Base-by-base conservation (phyloP, 2,329 filamentous ascomycete species). In the Didymosphaeria variabile region DNA sequence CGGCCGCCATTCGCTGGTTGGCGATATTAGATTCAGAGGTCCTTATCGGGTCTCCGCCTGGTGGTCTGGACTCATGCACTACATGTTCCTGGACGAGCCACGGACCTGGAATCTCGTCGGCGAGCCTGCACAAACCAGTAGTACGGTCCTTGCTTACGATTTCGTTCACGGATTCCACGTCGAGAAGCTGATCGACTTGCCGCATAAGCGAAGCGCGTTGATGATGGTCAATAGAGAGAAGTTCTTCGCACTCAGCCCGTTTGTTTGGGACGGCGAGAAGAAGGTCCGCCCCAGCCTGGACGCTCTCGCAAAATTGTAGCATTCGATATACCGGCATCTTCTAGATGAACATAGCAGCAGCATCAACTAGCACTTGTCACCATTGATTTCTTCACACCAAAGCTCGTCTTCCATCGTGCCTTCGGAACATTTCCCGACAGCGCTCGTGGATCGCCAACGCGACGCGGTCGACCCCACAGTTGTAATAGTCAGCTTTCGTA, bases 41-140 rank as follows among this genome's bases (percentile, higher is more conserved):
- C 79, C 84, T 2, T 81, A 85, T 62, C 82, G 86, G 1, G 86
- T 87, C 23, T 85, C 83, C 50, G 85, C 84, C 4, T 87, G 86
- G 86, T 87, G 84, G 76, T 84, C 83, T 12, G 83, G 82, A 63
- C 79, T 83, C 58, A 87, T 87, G 66, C 86, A 88, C 67, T 88
- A 86, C 73, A 82, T 84, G 68, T 87, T 87, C 75, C 78, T 88
- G 7, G 86, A 87, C 63, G 85, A 87, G 60, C 83, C 84, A 26
- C 82, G 86, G 6, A 87, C 85, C 0, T 80, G 75, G 64, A 81
- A 81, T 58, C 79, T 85, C 6, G 85, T 87, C 1, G 89, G 89
- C 62, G 91, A 94, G 80, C 91, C 91, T 36, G 90, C 90, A 74
- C 87, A 86, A 60, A 90, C 88, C 5, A 91, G 90, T 69, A 85